Percentiles rank a stretch among this genome's conserved stretches.
phyloP scores from a whole-genome alignment of 306 rosid species.

The Quercus ilex region DNA sequence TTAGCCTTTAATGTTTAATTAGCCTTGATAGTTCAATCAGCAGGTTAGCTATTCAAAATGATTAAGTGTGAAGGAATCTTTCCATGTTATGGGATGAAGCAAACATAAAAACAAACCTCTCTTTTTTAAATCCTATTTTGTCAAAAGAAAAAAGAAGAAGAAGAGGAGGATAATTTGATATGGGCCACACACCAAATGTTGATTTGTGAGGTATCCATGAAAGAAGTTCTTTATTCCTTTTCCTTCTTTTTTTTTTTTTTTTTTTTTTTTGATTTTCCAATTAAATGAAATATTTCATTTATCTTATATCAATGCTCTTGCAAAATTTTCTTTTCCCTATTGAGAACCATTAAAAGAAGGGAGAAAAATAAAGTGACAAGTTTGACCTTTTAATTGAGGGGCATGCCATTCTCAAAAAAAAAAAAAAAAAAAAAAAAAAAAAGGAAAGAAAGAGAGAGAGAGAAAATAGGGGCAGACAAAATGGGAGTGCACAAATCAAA shows the following conservation, averaged over 20 bases:
- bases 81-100: constrained; percentile 63
- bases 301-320: background rate
- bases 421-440: too few relatives aligned
- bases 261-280: too few relatives aligned
- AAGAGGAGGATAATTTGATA: constrained; percentile 3
- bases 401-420: background rate
- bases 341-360: too few relatives aligned
- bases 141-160: background rate
- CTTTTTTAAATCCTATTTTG: background rate
- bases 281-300: background rate
- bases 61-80: constrained; percentile 66
- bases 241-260: background rate
- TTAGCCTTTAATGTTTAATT: constrained; percentile 26
- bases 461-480: too few relatives aligned
- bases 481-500: constrained; percentile 19
- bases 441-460: too few relatives aligned
- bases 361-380: constrained; percentile 16
- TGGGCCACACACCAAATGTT: constrained; percentile 15
- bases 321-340: too few relatives aligned
- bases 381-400: constrained; percentile 12
- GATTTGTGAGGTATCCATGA: background rate
- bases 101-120: constrained; percentile 45
- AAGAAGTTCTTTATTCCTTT: background rate
- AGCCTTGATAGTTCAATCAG: constrained; percentile 15
- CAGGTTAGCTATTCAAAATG: constrained; percentile 39